Evolutionary conservation across 202 grass and related monocot genomes (phyloP), one percentile per base, ranked within the genome.

Genomic region (Brachypodium distachyon): DNA sequence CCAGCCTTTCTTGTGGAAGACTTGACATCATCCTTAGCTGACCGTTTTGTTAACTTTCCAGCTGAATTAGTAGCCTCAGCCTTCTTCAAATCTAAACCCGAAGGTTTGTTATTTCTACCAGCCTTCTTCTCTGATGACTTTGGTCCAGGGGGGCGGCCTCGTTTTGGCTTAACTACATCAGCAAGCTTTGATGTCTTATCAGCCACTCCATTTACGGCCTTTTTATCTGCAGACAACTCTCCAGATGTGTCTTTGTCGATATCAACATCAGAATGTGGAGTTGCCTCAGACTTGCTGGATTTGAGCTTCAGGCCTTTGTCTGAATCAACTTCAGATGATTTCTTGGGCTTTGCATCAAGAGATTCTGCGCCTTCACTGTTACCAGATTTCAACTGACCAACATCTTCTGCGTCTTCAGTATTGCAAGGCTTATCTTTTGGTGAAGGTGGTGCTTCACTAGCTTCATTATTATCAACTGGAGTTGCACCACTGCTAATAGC

Each of bases 101-200:
- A 68, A 67, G 67, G 22, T 26, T 84, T 12, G 43, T 51, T 81
- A 77, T 78, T 85, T 70, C 56, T 79, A 64, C 25, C 72, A 81
- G 36, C 63, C 70, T 84, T 90, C 69, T 90, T 89, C 37, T 84
- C 77, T 37, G 32, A 37, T 81, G 80, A 79, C 67, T 91, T 94
- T 55, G 25, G 72, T 25, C 74, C 82, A 66, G 61, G 70, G 76
- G 90, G 78, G 3, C 90, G 83, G 27, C 96, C 85, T 53, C 90
- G 67, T 79, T 76, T 93, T 28, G 77, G 61, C 64, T 84, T 93
- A 61, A 44, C 25, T 46, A 62, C 61, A 57, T 26, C 53, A 31
- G 12, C 72, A 76, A 27, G 41, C 10, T 17, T 38, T 83, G 88
- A 61, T 61, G 76, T 55, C 49, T 82, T 80, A 79, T 65, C 74